Evolutionary conservation across 1,284 basidiomycete species (phyloP), one percentile per base, ranked within the genome.

Genomic region (Fomes fomentarius): DNA sequence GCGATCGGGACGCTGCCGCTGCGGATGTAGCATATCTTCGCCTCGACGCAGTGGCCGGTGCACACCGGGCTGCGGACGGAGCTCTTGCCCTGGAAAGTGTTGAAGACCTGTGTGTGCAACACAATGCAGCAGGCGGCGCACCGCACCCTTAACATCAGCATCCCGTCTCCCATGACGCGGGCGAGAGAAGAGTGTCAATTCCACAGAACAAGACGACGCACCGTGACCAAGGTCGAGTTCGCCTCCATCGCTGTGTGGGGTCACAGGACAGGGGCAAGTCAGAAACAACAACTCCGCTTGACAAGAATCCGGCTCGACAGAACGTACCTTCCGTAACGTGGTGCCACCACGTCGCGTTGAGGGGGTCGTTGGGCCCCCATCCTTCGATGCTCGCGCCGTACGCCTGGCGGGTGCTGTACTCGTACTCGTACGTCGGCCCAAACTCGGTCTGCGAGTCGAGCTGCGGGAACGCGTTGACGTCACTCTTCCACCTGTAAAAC

Each of bases 261-360:
- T 50, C 44, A 45, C 31, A 19, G 52, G 39, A 30, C 9, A 30
- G 11, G 11, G 31, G 11, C 31, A 15, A 33, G 31, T 33, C 31
- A 5, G 31, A 15, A 10, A 11, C 31, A 33, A 15, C 31, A 11
- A 10, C 31, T 33, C 11, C 15, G 10, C 15, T 10, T 11, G 31
- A 33, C 31, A 33, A 33, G 11, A 5, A 33, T 33, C 31, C 2
- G 31, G 31, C 11, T 15, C 15, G 10, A 33, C 15, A 8, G 35
- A 24, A 73, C 74, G 57, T 54, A 84, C 87, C 80, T 73, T 93
- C 89, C 3, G 91, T 93, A 37, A 93, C 83, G 24, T 72, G 78
- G 63, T 91, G 89, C 89, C 90, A 93, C 84, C 88, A 93, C 5
- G 91, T 91, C 15, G 87, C 89, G 62, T 93, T 93, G 52, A 93